Base-by-base conservation (phyloP, 306 rosid species). In the Erythrophleum fordii region DNA sequence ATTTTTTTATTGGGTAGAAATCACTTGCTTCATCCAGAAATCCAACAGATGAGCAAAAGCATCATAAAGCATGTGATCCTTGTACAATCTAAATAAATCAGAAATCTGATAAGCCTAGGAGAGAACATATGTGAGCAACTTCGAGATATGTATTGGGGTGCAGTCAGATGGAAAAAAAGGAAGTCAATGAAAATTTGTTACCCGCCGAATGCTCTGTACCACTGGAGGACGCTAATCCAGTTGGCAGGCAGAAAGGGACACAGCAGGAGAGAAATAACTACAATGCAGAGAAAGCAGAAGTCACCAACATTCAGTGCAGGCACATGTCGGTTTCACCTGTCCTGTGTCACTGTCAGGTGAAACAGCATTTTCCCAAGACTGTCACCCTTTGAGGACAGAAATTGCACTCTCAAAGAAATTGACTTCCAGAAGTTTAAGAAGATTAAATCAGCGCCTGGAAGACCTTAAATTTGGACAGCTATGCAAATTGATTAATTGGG, bases 21-120 rank as follows among this genome's bases (percentile, higher is more conserved):
- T 60, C 44, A 52, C 34, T 72, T 72, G 44, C 59, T 53, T 53
- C 44, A 53, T 51, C 75, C 51, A 39, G 69, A 67, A 55, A 67
- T 67, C 45, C 3, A n/a, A 66, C 0, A 11, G 17, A 37, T n/a
- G 65, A 34, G 44, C 25, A 64, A 46, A 80, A 80, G 52, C 46
- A 46, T 3, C n/a, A 3, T 26, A 42, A 81, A 52, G 26, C 37
- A 26, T n/a, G 39, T 37, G 29, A 72, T 61, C 64, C 20, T 46
- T 61, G 16, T 16, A 51, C 48, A 72, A 48, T 23, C 59, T 22
- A 34, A 58, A 79, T 49, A 48, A 48, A 17, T 18, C 48, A n/a
- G 28, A 44, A 42, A n/a, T 11, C 18, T 9, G 9, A 56, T 29
- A 56, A 69, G 35, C 31, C 11, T 53, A 0, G 35, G 26, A 35